Base-by-base conservation (phyloP, 768 basidiomycete genomes). In the Suillus ampliporus region DNA sequence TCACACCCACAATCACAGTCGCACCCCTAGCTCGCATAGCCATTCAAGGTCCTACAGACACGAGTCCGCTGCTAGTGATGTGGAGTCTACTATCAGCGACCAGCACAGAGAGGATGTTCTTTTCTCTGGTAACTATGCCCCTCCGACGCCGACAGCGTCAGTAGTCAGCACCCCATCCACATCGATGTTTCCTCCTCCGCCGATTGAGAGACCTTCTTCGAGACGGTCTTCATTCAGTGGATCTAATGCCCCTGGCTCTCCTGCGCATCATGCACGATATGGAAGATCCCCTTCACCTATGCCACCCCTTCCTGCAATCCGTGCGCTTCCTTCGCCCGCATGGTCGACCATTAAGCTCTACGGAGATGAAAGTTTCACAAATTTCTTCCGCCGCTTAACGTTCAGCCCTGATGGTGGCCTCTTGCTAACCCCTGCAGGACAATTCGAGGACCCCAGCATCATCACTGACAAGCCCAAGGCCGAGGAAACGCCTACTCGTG, bases 331-430 rank as follows among this genome's bases (percentile, higher is more conserved):
- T 4, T 81, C 87, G 8, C 78, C 84, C 7, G 79, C 84, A 15
- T 91, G 87, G 89, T 82, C 84, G 1, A 83, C 82, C 47, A 87
- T 94, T 62, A 89, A 89, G 71, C 80, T 99, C 15, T 99, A 99
- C 70, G 95, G 96, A 51, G 97, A 99, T 75, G 96, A 98, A 75
- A 92, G 89, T 67, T 94, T 87, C 70, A 95, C 94, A 5, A 95
- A 96, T 69, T 99, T 99, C 80, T 99, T 99, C 83, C 82, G 97
- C 34, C 85, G 97, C 40, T 80, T 99, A 64, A 90, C 91, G 13
- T 99, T 98, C 78, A 95, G 94, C 60, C 94, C 97, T 2, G 97
- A 99, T 72, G 97, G 97, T 0, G 93, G 90, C 11, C 80, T 99
- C 40, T 83, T 99, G 50, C 80, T 99, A 67, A 99, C 97, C 0